phyloP scores from a whole-genome alignment of 2,329 filamentous ascomycete species.

The Mycosphaerella arachidis region DNA sequence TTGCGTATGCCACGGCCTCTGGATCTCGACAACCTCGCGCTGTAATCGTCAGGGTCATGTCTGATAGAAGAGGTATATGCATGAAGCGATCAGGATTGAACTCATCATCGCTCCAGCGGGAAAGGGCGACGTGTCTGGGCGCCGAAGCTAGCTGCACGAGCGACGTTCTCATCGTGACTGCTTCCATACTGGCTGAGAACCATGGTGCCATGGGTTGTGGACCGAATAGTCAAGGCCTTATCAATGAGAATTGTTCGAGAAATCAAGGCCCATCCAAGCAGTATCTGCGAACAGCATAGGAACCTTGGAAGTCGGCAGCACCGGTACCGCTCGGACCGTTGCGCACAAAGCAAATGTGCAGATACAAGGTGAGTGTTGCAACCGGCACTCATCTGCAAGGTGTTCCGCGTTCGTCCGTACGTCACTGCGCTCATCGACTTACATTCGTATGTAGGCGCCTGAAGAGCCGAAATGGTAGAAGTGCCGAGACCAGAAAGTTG shows the following conservation, averaged over 20 bases:
- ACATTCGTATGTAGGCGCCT: neutral
- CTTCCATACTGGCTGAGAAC: too few relatives aligned
- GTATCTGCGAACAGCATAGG: neutral
- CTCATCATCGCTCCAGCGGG: neutral
- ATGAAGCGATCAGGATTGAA: conserved; percentile 3
- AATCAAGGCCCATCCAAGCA: conserved; percentile 4
- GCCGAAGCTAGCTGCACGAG: neutral
- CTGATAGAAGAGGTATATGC: neutral
- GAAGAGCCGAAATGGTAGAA: conserved; percentile 1
- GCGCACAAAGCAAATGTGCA: neutral
- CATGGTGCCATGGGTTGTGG: too few relatives aligned
- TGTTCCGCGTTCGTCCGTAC: too few relatives aligned
- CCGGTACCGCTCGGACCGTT: neutral
- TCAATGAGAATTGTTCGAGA: neutral
- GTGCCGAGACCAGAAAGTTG: neutral
- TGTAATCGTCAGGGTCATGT: too few relatives aligned
- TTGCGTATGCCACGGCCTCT: too few relatives aligned
- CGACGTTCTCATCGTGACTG: too few relatives aligned
- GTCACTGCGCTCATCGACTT: too few relatives aligned
- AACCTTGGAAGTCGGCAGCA: neutral
- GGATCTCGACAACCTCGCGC: too few relatives aligned
- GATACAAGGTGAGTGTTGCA: neutral
- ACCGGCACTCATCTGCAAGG: neutral
- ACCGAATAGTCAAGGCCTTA: neutral
- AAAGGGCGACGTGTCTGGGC: neutral